phyloP scores from a whole-genome alignment of 768 basidiomycete genomes.

The Pulveroboletus sp. region DNA sequence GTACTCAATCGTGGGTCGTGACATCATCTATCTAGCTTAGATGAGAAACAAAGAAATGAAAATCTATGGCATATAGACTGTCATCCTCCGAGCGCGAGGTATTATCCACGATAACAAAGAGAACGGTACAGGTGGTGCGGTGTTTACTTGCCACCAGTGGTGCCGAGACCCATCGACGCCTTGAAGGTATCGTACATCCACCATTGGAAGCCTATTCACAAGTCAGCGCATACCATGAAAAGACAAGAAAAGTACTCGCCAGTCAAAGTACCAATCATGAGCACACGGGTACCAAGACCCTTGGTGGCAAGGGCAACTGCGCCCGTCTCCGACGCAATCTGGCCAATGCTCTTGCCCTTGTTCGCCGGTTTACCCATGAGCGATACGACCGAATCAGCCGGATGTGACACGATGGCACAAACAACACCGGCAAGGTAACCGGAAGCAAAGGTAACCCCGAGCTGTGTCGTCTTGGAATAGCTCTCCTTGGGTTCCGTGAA shows the following conservation, averaged over 20 bases:
- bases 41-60: not conserved
- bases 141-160: constrained; percentile 81
- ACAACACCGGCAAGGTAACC: constrained; percentile 96
- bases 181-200: constrained; percentile 94
- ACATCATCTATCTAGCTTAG: constrained; percentile 19
- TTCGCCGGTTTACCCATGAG: constrained; percentile 88
- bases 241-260: constrained; percentile 24
- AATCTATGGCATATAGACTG: constrained; percentile 14
- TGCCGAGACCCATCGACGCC: constrained; percentile 78
- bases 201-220: constrained; percentile 76
- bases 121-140: not conserved
- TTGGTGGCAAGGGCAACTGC: constrained; percentile 66
- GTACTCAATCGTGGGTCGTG: not conserved
- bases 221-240: not conserved
- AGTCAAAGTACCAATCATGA: constrained; percentile 73
- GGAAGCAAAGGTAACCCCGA: constrained; percentile 84
- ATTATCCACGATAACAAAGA: constrained; percentile 3
- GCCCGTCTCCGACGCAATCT: constrained; percentile 73
- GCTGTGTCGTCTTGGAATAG: constrained; percentile 80
- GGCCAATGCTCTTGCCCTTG: constrained; percentile 74
- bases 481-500: constrained; percentile 76
- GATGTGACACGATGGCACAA: constrained; percentile 95
- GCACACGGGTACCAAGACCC: constrained; percentile 82
- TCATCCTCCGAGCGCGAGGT: constrained; percentile 11
- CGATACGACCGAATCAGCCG: constrained; percentile 91